Evolutionary conservation across 2,329 filamentous ascomycete genomes (phyloP).

Genomic region (Diplodia intermedia): DNA sequence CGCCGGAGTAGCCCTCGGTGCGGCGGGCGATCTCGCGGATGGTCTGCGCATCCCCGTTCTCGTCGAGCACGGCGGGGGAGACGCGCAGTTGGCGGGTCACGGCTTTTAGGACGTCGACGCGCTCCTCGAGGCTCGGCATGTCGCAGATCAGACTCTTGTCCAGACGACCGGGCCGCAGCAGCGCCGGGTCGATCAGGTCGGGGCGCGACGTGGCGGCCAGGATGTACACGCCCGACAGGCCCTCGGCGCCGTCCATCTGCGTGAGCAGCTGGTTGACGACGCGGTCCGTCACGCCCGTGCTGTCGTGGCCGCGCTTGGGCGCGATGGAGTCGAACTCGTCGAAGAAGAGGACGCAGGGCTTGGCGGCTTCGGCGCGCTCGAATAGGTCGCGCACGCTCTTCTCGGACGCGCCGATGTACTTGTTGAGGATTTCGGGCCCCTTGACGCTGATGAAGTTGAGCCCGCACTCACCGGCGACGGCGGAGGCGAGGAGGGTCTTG

Average conservation of each 20-base stretch:
- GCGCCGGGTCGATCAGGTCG: constrained; percentile 92
- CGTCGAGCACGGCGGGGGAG: constrained; percentile 66
- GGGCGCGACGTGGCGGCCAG: constrained; percentile 92
- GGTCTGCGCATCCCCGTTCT: constrained; percentile 43
- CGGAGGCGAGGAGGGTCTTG: constrained; percentile 93
- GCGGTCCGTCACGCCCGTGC: constrained; percentile 96
- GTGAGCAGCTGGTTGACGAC: constrained; percentile 98
- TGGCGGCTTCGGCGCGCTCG: constrained; percentile 86
- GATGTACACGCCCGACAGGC: constrained; percentile 92
- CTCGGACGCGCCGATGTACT: constrained; percentile 97
- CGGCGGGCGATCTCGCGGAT: constrained; percentile 76
- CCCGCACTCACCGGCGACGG: constrained; percentile 96
- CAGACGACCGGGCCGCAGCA: constrained; percentile 87
- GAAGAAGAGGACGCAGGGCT: constrained; percentile 95
- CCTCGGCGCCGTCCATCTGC: constrained; percentile 98
- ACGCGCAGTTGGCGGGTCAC: constrained; percentile 83
- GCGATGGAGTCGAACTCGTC: constrained; percentile 99
- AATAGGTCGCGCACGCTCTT: constrained; percentile 96
- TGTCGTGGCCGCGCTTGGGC: constrained; percentile 95
- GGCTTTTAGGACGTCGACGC: constrained; percentile 85
- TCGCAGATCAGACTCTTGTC: constrained; percentile 95
- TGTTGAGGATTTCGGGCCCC: constrained; percentile 97
- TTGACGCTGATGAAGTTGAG: constrained; percentile 99
- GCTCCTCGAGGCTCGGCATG: constrained; percentile 79
- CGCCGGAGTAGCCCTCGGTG: constrained; percentile 91